Conservation (phyloP, 805 yeast genomes). For the Candida tallmaniae region DNA sequence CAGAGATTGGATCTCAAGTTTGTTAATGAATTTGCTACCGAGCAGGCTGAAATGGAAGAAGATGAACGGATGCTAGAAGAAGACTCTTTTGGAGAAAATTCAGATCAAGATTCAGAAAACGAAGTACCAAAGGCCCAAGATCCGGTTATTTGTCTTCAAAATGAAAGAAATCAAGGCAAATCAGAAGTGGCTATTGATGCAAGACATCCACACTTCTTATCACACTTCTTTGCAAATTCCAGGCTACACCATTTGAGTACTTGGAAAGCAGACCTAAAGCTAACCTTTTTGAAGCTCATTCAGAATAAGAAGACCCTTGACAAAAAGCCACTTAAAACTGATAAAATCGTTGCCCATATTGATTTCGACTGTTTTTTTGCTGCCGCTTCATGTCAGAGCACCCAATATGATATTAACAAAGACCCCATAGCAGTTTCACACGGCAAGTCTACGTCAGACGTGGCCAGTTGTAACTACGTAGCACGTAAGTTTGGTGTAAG, state of each 20-base stretch:
- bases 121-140: no score
- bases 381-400: slow-evolving; percentile 64
- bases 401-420: slow-evolving; percentile 47
- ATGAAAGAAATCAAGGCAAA: no score
- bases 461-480: slow-evolving; percentile 88
- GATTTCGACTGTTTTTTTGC: slow-evolving; percentile 96
- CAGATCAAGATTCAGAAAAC: not conserved
- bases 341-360: slow-evolving; percentile 42
- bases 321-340: not conserved
- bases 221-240: slow-evolving; percentile 71
- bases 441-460: slow-evolving; percentile 62
- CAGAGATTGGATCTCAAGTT: slow-evolving; percentile 23
- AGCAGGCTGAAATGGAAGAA: slow-evolving; percentile 6
- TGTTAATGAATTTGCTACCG: slow-evolving; percentile 2
- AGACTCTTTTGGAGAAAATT: slow-evolving; percentile 5
- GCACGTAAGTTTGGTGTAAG: slow-evolving; percentile 75
- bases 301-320: slow-evolving; percentile 15
- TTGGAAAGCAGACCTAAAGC: slow-evolving; percentile 75
- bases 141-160: no score
- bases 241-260: slow-evolving; percentile 83
- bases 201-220: slow-evolving; percentile 70
- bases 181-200: slow-evolving; percentile 47
- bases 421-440: slow-evolving; percentile 62
- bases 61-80: slow-evolving; percentile 1
- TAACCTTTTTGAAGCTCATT: slow-evolving; percentile 52